A percentile compares a stretch with the other conserved stretches of the same genome.
phyloP scores from a whole-genome alignment of 208 protist genomes.

The Trypanosoma vivax region DNA sequence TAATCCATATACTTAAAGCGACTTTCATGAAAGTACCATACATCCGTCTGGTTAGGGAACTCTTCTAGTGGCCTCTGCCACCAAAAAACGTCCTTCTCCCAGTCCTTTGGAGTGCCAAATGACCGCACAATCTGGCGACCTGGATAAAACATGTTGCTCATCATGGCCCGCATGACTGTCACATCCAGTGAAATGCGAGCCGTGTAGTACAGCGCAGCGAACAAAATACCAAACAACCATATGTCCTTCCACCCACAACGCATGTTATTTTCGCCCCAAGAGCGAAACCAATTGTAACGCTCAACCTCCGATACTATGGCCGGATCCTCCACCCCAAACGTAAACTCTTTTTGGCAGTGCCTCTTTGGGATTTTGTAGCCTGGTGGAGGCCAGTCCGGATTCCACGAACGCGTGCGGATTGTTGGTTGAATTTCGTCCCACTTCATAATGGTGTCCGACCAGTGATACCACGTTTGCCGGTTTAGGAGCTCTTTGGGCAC shows the following conservation, averaged over 20 bases:
- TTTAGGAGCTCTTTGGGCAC: conserved; percentile 86
- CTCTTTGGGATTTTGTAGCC: conserved; percentile 80
- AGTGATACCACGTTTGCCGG: conserved; percentile 86
- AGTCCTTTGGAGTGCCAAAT: conserved; percentile 73
- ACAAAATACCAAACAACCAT: conserved; percentile 61
- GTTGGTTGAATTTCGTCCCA: conserved; percentile 85
- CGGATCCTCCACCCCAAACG: conserved; percentile 77
- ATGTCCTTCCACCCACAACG: conserved; percentile 74
- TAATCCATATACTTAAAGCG: conserved; percentile 81
- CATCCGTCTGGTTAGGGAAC: conserved; percentile 76
- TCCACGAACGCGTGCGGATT: conserved; percentile 79
- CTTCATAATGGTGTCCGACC: conserved; percentile 77
- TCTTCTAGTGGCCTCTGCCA: conserved; percentile 85
- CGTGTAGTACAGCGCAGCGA: conserved; percentile 44
- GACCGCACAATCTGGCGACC: conserved; percentile 60
- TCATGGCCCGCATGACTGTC: conserved; percentile 54
- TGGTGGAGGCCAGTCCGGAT: conserved; percentile 82
- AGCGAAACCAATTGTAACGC: conserved; percentile 83
- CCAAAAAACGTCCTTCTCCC: conserved; percentile 68
- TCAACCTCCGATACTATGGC: conserved; percentile 78
- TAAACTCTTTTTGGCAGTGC: conserved; percentile 82
- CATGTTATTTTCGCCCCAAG: conserved; percentile 81
- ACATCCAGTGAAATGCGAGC: conserved; percentile 57
- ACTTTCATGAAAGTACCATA: conserved; percentile 71
- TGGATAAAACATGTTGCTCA: conserved; percentile 82